A percentile compares a stretch with the other conserved stretches of the same genome.
These are phyloP conservation scores for Parascedosporium putredinis DNA, from an alignment of 2,329 filamentous ascomycete species.

Conservation along the genomic window DNA sequence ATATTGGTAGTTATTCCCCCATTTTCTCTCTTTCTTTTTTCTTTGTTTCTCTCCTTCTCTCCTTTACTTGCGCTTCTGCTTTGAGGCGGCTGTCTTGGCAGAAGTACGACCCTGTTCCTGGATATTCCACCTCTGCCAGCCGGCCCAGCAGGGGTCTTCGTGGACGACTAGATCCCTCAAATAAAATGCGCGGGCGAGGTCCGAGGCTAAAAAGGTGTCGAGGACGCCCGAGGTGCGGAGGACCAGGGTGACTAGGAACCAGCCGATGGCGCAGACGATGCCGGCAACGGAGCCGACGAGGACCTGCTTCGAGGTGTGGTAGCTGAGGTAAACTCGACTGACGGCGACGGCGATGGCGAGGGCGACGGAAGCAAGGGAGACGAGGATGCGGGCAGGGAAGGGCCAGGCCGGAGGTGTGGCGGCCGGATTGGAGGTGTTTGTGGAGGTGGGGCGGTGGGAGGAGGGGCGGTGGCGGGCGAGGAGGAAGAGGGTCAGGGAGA, in stretches of 20 bases:
- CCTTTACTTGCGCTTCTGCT: neutral
- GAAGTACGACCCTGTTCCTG: conserved; percentile 25
- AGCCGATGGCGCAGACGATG: conserved; percentile 56
- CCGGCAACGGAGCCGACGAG: conserved; percentile 68
- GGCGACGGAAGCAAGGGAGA: conserved; percentile 43
- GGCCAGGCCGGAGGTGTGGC: no score
- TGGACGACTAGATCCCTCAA: conserved; percentile 75
- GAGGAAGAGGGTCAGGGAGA: conserved; percentile 76
- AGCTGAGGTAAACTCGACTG: conserved; percentile 83
- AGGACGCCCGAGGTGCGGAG: conserved; percentile 60
- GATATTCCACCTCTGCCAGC: conserved; percentile 85
- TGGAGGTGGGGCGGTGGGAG: conserved; percentile 16
- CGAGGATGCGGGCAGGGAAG: conserved; percentile 46
- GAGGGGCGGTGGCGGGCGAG: conserved; percentile 64
- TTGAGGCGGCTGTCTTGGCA: neutral
- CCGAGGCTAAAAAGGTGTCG: conserved; percentile 59
- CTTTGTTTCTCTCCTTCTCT: no score
- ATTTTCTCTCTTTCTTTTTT: no score
- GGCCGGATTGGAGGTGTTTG: no score
- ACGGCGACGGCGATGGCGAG: conserved; percentile 62
- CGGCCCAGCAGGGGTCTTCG: conserved; percentile 82
- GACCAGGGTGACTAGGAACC: conserved; percentile 66
- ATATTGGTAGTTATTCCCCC: no score
- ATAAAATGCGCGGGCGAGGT: conserved; percentile 54
- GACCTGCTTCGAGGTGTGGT: conserved; percentile 84